Base-by-base conservation (phyloP, 208 protist species). In the Leishmania lainsoni region DNA sequence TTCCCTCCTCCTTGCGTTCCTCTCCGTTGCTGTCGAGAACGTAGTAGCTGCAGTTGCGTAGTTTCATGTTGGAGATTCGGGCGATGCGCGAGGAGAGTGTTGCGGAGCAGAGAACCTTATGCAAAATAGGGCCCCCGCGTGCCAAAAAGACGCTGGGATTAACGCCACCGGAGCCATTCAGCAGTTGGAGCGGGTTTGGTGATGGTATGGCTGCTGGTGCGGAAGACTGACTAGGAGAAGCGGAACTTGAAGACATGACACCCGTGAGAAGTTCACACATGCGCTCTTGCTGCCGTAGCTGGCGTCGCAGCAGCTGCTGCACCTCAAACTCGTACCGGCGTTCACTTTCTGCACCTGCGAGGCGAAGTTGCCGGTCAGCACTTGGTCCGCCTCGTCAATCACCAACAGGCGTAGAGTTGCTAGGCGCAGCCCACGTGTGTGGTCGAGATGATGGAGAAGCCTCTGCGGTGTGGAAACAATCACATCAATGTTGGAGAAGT, bases 341-440 rank as follows among this genome's bases (percentile, higher is more conserved):
- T 96, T 89, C 20, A 98, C 92, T 77, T 96, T 95, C 54, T 87
- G 85, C 29, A 96, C 92, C 77, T 91, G 90, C 59, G 89, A 90
- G 4, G 93, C 84, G 81, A 96, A 96, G 87, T 87, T 93, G 8
- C 94, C 93, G 5, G 85, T 84, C 22, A 98, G 89, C 1, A 98
- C 92, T 73, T 98, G 92, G 73, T 98, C 95, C 9, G 95, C 95
- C 81, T 98, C 95, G 82, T 98, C 95, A 61, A 98, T 93, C 59
- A 98, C 93, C 42, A 97, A 85, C 65, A 98, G 83, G 17, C 88
- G 91, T 51, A 98, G 87, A 54, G 82, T 68, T 1, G 78, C 82
- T 17, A 98, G 90, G 61, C 80, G 86, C 48, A 97, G 81, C 3
- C 91, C 93, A 26, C 77, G 78, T 20, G 92, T 95, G 78, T 78